Base-by-base conservation (phyloP, 192 early-diverging fungal species). In the Entomortierella beljakovae region DNA sequence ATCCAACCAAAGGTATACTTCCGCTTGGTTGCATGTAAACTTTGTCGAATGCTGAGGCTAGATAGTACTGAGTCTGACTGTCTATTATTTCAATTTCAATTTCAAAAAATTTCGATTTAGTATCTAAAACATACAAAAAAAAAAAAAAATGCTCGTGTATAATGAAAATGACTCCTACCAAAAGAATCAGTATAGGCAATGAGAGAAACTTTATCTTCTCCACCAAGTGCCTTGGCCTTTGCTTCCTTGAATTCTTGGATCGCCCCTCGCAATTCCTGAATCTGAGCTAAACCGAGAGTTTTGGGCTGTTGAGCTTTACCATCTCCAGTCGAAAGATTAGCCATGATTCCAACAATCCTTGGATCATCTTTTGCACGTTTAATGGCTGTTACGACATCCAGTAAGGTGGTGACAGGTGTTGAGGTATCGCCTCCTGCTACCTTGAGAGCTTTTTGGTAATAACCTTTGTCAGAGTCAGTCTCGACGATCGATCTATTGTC, bases 121-220 rank as follows among this genome's bases (percentile, higher is more conserved):
- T 50, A 51, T 51, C 23, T 22, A 18, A 51, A 22, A 26, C 9
- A 53, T 5, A 29, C 2, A 29, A 53, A 26, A 25, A 25, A 42
- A 43, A 37, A 15, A 2, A 26, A 16, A 26, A 20, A 43, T 9
- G 23, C 50, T 23, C 15, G 10, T 22, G 13, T 13, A 59, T 59
- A 33, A 16, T 23, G 11, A 34, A 46, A 33, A 6, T 26, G 15
- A 28, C 23, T 3, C 63, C 0, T 77, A 86, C 86, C 86, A 71
- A 93, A 92, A 6, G 89, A 88, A 58, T 92, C 92, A 10, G 90
- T 88, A 48, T 80, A 85, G n/a, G 90, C 90, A 38, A 85, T 80
- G 61, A 88, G 63, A 16, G 79, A 80, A 53, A 87, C 87, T 23
- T 80, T 71, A 22, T 70, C 82, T 5, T 84, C 43, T 1, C 83